A percentile compares a stretch with the other conserved stretches of the same genome.
phyloP scores from a whole-genome alignment of 2,329 filamentous ascomycete genomes.

The Cercospora sp. region DNA sequence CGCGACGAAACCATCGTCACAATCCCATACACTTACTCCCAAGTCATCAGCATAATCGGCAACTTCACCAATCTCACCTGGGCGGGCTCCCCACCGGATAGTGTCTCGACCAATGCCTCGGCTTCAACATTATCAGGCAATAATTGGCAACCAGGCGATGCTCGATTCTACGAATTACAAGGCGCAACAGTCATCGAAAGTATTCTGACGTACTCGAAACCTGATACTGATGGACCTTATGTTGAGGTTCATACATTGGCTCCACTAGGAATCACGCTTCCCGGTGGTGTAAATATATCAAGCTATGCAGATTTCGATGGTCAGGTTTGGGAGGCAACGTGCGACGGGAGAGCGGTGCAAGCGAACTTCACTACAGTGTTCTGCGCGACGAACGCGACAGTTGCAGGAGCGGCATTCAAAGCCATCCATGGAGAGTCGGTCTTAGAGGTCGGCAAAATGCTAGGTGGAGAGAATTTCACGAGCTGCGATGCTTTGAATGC shows the following conservation, averaged over 20 bases:
- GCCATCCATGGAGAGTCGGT: neutral
- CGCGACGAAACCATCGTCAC: too few species aligned
- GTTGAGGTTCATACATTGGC: neutral
- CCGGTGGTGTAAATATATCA: neutral
- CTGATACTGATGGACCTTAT: neutral
- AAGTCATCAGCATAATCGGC: too few species aligned
- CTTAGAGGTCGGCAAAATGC: neutral
- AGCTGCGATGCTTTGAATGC: neutral
- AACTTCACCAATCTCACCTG: too few species aligned
- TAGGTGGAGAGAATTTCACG: neutral
- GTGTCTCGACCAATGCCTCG: too few species aligned
- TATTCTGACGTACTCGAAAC: neutral
- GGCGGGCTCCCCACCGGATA: too few species aligned
- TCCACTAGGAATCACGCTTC: neutral
- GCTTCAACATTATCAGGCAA: neutral
- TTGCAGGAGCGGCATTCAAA: neutral
- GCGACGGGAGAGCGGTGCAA: neutral
- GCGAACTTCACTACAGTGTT: neutral
- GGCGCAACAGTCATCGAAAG: neutral
- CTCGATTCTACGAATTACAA: neutral
- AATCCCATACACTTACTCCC: too few species aligned
- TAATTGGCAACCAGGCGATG: neutral
- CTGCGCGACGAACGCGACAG: neutral
- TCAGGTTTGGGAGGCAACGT: neutral
- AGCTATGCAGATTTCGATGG: neutral